A percentile compares a stretch with the other conserved stretches of the same genome.
Evolutionary conservation across 2,329 filamentous ascomycete species (phyloP).

Genomic region (Alternaria solani): DNA sequence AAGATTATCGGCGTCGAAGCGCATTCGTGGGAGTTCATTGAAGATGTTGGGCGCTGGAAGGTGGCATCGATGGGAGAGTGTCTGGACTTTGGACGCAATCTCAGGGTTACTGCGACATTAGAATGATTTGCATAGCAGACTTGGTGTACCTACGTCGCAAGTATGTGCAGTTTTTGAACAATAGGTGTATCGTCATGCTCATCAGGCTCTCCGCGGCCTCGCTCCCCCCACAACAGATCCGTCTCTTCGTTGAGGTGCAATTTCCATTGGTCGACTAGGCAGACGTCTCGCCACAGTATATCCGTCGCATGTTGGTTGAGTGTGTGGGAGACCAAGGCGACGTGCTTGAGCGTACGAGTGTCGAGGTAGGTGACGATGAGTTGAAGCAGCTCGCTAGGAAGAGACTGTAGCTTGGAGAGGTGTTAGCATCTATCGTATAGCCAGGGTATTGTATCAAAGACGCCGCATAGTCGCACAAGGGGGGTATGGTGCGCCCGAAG

Average conservation of each 20-base stretch:
- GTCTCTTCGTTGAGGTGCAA: conserved; percentile 27
- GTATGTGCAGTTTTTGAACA: conserved; percentile 53
- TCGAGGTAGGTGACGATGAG: conserved; percentile 50
- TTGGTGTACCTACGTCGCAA: conserved; percentile 47
- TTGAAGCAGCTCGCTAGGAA: conserved; percentile 55
- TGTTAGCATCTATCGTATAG: conserved; percentile 6
- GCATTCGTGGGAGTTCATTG: conserved; percentile 51
- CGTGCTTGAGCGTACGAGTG: conserved; percentile 36
- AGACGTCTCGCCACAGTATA: conserved; percentile 53
- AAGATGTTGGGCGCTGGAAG: conserved; percentile 56
- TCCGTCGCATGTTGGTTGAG: conserved; percentile 49
- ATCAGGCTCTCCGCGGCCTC: conserved; percentile 28
- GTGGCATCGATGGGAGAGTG: conserved; percentile 57
- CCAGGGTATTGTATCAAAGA: background rate
- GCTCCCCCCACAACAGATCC: conserved; percentile 22
- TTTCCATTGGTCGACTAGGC: conserved; percentile 52
- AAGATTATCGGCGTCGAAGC: conserved; percentile 51
- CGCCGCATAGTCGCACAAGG: background rate
- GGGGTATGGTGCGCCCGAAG: conserved; percentile 9
- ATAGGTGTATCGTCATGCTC: conserved; percentile 54
- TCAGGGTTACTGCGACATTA: conserved; percentile 46
- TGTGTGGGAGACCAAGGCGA: conserved; percentile 48
- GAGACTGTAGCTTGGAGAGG: conserved; percentile 34
- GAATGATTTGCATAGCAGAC: background rate
- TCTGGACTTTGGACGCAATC: conserved; percentile 54